Base-by-base conservation (phyloP, 768 basidiomycete species). In the Tubosaeta sp. region DNA sequence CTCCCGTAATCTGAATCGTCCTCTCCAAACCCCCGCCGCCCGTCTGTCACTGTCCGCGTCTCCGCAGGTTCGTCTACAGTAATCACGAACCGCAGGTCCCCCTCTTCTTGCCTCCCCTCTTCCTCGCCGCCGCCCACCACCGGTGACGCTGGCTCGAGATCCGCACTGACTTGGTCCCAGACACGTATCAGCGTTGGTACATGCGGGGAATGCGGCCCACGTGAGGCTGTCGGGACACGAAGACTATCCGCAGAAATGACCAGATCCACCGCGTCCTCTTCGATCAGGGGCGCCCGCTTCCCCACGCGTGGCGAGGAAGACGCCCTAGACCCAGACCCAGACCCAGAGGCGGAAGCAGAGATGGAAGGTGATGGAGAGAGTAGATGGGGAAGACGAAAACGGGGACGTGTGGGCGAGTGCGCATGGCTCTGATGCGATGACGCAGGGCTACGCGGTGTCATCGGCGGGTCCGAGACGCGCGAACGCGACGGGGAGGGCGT, bases 201-300 rank as follows among this genome's bases (percentile, higher is more conserved):
- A 27, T 45, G 61, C 11, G 62, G 56, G 5, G 61, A 65, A 48
- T 56, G 58, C 0, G 29, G 29, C 14, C 36, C 44, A 12, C 48
- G 48, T 14, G 62, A 58, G 4, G 49, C 46, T 16, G 62, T 46
- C 1, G 61, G 61, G 12, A 59, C 56, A 4, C 49, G 54, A 13
- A 60, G 29, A 14, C 40, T 36, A 8, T 67, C 59, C 13, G 56
- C 55, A 6, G 65, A 19, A 0, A 94, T 82, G 5, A 97, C 79
- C 16, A 99, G 74, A 61, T 99, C 95, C 2, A 97, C 85, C 1
- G 94, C 94, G 56, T 97, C 88, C 2, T 81, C 76, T 13, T 56
- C 18, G 2, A 51, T 50, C 5, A 68, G 60, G 7, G 68, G 68
- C 1, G 51, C 19, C 6, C 52, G 50, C 35, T 48, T 63, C 31